phyloP scores from a whole-genome alignment of 345 rosid species.

The Iberis pinnata region DNA sequence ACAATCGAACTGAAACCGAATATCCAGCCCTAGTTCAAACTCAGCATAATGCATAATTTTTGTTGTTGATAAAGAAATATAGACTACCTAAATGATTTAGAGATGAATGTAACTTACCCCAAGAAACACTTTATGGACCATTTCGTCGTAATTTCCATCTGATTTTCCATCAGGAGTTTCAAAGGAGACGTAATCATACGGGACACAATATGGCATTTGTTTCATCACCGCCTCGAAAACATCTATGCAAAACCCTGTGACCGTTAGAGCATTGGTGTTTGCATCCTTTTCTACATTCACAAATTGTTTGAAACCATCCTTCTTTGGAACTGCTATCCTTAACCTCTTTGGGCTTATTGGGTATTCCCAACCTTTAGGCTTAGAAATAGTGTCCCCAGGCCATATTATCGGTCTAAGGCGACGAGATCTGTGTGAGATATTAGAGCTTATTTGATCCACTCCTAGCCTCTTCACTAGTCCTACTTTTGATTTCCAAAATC shows the following conservation, averaged over 20 bases:
- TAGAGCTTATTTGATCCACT: background rate
- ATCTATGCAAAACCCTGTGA: constrained; percentile 39
- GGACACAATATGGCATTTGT: constrained; percentile 40
- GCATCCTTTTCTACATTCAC: constrained; percentile 31
- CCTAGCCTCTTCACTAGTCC: constrained; percentile 27
- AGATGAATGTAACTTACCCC: constrained; percentile 29
- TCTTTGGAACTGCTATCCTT: constrained; percentile 43
- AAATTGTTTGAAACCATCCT: constrained; percentile 34
- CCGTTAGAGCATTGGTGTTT: background rate
- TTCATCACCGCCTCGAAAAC: constrained; percentile 35
- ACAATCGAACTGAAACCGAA: no score
- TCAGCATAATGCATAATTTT: no score
- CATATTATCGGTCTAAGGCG: constrained; percentile 25
- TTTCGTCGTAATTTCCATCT: constrained; percentile 33
- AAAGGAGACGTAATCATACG: constrained; percentile 36
- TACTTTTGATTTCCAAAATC: constrained; percentile 40
- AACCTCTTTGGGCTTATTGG: constrained; percentile 41
- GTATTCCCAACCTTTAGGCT: constrained; percentile 43
- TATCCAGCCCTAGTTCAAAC: no score
- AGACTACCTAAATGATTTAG: background rate
- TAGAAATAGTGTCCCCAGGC: constrained; percentile 20
- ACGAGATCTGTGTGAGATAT: background rate
- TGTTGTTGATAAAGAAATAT: no score
- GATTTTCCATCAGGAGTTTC: constrained; percentile 20
- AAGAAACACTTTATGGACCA: constrained; percentile 38